phyloP scores from a whole-genome alignment of 2,329 filamentous ascomycete genomes.

The Dendryphion nanum region DNA sequence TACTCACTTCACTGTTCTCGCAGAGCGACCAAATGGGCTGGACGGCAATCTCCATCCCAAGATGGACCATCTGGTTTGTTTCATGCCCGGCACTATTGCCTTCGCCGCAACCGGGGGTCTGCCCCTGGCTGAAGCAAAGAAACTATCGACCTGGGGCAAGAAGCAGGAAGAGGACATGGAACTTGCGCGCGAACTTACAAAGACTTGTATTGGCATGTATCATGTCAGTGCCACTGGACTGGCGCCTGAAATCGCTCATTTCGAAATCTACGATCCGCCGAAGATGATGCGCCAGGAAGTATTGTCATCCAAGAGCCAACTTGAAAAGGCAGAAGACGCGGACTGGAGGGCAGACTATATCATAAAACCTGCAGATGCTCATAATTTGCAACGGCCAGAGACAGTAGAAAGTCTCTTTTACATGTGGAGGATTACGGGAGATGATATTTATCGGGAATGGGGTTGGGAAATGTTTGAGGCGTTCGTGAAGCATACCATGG shows the following conservation, averaged over 20 bases:
- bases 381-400: slow-evolving; percentile 94
- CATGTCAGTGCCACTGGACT: slow-evolving; percentile 84
- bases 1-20: slow-evolving; percentile 82
- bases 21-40: slow-evolving; percentile 77
- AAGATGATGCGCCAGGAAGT: slow-evolving; percentile 52
- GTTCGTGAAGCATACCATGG: slow-evolving; percentile 81
- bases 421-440: slow-evolving; percentile 97
- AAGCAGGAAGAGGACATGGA: slow-evolving; percentile 83
- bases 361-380: slow-evolving; percentile 77
- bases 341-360: slow-evolving; percentile 75
- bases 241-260: slow-evolving; percentile 93
- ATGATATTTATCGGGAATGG: slow-evolving; percentile 87
- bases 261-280: slow-evolving; percentile 71
- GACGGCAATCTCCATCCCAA: slow-evolving; percentile 69
- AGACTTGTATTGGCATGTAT: slow-evolving; percentile 99
- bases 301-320: slow-evolving; percentile 44
- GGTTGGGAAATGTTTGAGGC: slow-evolving; percentile 98
- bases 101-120: slow-evolving; percentile 80
- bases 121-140: slow-evolving; percentile 71
- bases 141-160: slow-evolving; percentile 67
- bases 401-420: slow-evolving; percentile 96
- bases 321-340: slow-evolving; percentile 45
- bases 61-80: slow-evolving; percentile 98
- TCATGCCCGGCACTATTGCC: slow-evolving; percentile 94
- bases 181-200: slow-evolving; percentile 85